Conservation (phyloP, 768 basidiomycete species). For the Kwoniella mangroviensis region DNA sequence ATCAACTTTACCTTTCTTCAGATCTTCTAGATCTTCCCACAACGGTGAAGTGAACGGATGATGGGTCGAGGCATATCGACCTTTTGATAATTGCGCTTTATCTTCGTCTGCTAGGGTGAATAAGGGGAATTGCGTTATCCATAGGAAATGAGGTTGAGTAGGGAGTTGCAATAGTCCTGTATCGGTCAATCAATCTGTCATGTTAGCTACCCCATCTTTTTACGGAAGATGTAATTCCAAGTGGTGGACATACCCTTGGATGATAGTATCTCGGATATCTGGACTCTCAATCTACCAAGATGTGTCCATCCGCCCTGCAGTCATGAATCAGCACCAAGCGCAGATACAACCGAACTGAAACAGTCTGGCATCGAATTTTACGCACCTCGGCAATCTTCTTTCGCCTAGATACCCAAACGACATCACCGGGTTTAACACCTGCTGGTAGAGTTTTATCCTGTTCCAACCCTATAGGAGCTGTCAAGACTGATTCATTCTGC, state of each 20-base stretch:
- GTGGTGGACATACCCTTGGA: constrained; percentile 62
- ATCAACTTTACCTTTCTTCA: constrained; percentile 73
- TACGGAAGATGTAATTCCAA: no score
- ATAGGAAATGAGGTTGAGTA: constrained; percentile 77
- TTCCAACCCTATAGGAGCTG: constrained; percentile 38
- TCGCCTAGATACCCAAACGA: constrained; percentile 56
- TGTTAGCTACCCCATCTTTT: no score
- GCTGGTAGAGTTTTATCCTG: constrained; percentile 42
- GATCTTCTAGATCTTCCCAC: constrained; percentile 79
- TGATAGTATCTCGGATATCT: constrained; percentile 71
- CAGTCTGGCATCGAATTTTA: not conserved
- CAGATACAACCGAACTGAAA: not conserved
- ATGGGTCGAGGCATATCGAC: constrained; percentile 89
- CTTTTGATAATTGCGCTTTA: constrained; percentile 81
- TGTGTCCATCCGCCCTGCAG: constrained; percentile 82
- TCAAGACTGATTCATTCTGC: constrained; percentile 46
- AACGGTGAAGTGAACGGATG: constrained; percentile 97
- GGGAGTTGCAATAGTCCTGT: constrained; percentile 67
- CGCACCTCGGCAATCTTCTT: constrained; percentile 56
- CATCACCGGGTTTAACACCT: constrained; percentile 53
- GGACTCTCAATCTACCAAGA: constrained; percentile 70
- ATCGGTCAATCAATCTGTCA: not conserved
- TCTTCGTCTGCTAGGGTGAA: constrained; percentile 85
- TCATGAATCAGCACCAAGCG: constrained; percentile 7
- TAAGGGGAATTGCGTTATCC: constrained; percentile 94